phyloP scores from a whole-genome alignment of 2,329 filamentous ascomycete genomes.

The Coniochaeta sp. region DNA sequence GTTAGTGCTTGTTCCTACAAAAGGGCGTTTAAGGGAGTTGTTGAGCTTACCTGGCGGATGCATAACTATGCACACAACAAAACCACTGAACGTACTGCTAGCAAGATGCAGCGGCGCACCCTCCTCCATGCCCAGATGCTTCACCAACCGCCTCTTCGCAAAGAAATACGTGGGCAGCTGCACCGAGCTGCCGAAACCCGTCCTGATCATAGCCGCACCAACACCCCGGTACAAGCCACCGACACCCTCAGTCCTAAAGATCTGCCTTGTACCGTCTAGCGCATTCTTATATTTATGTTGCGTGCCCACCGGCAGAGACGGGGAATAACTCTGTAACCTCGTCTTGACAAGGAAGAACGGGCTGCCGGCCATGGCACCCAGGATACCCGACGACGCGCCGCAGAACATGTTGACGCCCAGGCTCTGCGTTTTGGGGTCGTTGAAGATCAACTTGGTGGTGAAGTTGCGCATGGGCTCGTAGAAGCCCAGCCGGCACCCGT shows the following conservation, averaged over 20 bases:
- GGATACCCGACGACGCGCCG: conserved; percentile 79
- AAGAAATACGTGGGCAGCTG: conserved; percentile 98
- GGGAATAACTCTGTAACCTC: conserved; percentile 85
- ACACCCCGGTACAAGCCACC: conserved; percentile 84
- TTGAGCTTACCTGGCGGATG: conserved; percentile 74
- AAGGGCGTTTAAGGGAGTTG: too few species aligned
- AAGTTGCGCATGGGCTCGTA: conserved; percentile 86
- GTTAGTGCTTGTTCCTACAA: too few species aligned
- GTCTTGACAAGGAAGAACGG: conserved; percentile 99
- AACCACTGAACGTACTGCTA: conserved; percentile 83
- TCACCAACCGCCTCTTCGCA: conserved; percentile 78
- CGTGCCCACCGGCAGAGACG: conserved; percentile 90
- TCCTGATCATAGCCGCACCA: conserved; percentile 88
- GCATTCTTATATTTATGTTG: conserved; percentile 90
- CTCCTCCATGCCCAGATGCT: conserved; percentile 82
- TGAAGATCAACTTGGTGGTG: conserved; percentile 63
- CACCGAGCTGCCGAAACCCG: conserved; percentile 90
- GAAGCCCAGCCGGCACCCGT: conserved; percentile 93
- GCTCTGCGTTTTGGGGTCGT: conserved; percentile 69
- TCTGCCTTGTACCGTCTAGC: conserved; percentile 72
- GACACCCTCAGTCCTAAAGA: conserved; percentile 71
- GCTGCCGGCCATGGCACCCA: conserved; percentile 87
- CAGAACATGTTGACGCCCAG: conserved; percentile 90
- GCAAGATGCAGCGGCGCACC: conserved; percentile 82
- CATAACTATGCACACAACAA: conserved; percentile 97